Base-by-base conservation (phyloP, 139 green algal genomes). In the Chlorella vulgaris region DNA sequence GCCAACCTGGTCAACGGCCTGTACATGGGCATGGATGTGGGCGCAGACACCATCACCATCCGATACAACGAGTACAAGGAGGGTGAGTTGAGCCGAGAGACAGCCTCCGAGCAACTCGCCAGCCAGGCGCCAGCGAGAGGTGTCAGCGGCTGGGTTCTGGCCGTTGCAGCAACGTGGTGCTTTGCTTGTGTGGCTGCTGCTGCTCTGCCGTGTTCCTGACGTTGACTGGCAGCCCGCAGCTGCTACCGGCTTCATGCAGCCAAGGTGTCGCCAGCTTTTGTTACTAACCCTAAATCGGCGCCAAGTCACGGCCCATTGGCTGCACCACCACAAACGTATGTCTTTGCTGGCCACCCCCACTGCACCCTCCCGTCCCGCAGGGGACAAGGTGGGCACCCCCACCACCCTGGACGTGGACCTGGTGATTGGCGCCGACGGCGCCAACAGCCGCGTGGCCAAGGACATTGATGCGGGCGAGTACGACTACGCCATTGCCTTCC, bases 401-500 rank as follows among this genome's bases (percentile, higher is more conserved):
- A 81, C 88, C 70, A 94, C 82, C 29, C 39, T 99, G 31, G 93
- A 99, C 90, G 97, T 99, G 0, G 97, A 99, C 87, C 53, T 94
- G 50, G 93, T 99, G 28, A 97, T 99, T 68, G 97, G 97, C 74
- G 97, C 96, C 43, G 97, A 99, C 78, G 97, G 97, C 73, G 97
- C 97, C 85, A 99, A 99, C 95, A 95, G 87, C 84, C 92, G 96
- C 60, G 94, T 99, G n/a, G 97, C 97, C 69, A 98, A 98, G 90
- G 92, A 96, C 77, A 99, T 99, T 43, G 97, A 95, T 79, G 97
- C 97, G 13, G 97, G 97, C 69, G 97, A 99, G 78, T 98, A 97
- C 82, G 97, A 99, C 89, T 99, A 99, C 84, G 97, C 97, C 84
- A 99, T 99, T 81, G 96, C 96, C 65, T 99, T 99, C 92, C 92